Evolutionary conservation across 257 asterid genomes (phyloP).

Genomic region (Mentha longifolia): DNA sequence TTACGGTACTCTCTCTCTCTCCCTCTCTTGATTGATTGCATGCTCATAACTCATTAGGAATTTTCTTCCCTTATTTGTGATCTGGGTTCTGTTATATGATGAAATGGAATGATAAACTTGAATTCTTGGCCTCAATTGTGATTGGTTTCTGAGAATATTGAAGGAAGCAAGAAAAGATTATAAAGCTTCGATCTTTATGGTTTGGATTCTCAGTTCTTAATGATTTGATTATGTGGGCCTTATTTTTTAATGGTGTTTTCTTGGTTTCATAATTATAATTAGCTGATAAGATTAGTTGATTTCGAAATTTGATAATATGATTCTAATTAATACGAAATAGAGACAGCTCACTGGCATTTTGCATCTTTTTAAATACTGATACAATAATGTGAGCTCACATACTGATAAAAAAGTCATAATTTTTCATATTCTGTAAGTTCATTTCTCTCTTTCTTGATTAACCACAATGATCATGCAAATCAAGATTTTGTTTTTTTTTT

Average conservation of each 20-base stretch:
- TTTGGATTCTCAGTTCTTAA: constrained; percentile 12
- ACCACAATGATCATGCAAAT: background rate
- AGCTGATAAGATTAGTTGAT: background rate
- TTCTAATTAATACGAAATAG: background rate
- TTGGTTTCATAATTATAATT: background rate
- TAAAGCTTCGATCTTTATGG: constrained; percentile 19
- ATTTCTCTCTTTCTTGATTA: background rate
- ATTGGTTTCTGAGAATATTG: background rate
- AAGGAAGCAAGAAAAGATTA: background rate
- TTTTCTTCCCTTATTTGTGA: background rate
- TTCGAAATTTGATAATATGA: constrained; percentile 9
- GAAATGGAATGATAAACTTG: constrained; percentile 1
- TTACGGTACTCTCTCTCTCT: background rate
- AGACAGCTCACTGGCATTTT: background rate
- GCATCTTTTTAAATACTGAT: background rate
- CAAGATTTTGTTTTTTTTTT: background rate
- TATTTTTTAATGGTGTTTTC: background rate
- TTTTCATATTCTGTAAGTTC: background rate
- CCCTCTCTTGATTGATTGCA: constrained; percentile 27
- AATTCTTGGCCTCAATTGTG: background rate
- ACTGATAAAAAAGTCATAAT: background rate
- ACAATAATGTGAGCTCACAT: constrained; percentile 3
- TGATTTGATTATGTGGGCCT: constrained; percentile 22
- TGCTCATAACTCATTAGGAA: constrained; percentile 4
- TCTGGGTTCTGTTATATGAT: constrained; percentile 8